Conservation (phyloP, 371 early-diverging fungal genomes). For the Globomyces sp. region DNA sequence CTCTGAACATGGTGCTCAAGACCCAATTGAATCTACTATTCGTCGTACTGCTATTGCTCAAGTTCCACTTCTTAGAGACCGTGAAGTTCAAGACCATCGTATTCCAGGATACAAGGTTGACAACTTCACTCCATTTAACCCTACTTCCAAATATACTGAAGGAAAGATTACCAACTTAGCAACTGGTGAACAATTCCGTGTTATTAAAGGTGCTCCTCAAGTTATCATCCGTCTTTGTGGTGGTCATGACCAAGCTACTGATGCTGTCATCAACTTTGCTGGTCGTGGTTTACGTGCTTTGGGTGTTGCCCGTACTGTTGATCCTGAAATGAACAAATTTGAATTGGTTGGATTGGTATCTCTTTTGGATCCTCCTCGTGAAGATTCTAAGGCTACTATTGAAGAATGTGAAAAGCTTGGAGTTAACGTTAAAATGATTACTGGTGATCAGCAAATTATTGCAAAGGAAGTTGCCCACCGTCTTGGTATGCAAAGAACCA, state of each 20-base stretch:
- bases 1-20: slow-evolving; percentile 86
- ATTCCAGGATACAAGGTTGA: slow-evolving; percentile 85
- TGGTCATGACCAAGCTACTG: slow-evolving; percentile 71
- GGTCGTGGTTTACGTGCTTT: slow-evolving; percentile 88
- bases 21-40: slow-evolving; percentile 89
- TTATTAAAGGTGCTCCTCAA: slow-evolving; percentile 96
- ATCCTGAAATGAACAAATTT: slow-evolving; percentile 25
- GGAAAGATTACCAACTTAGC: slow-evolving; percentile 73
- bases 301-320: slow-evolving; percentile 75
- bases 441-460: slow-evolving; percentile 77
- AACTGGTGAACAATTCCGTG: slow-evolving; percentile 69
- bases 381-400: slow-evolving; percentile 62
- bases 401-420: slow-evolving; percentile 62
- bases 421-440: slow-evolving; percentile 77
- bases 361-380: slow-evolving; percentile 61
- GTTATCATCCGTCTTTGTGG: slow-evolving; percentile 80
- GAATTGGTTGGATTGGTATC: slow-evolving; percentile 60
- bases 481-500: slow-evolving; percentile 51
- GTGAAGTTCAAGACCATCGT: slow-evolving; percentile 53
- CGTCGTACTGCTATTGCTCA: slow-evolving; percentile 73
- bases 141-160: slow-evolving; percentile 85
- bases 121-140: slow-evolving; percentile 89
- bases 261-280: slow-evolving; percentile 73
- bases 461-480: slow-evolving; percentile 62
- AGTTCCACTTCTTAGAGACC: slow-evolving; percentile 63